Evolutionary conservation across 768 basidiomycete species (phyloP).

Genomic region (Pluteus cervinus): DNA sequence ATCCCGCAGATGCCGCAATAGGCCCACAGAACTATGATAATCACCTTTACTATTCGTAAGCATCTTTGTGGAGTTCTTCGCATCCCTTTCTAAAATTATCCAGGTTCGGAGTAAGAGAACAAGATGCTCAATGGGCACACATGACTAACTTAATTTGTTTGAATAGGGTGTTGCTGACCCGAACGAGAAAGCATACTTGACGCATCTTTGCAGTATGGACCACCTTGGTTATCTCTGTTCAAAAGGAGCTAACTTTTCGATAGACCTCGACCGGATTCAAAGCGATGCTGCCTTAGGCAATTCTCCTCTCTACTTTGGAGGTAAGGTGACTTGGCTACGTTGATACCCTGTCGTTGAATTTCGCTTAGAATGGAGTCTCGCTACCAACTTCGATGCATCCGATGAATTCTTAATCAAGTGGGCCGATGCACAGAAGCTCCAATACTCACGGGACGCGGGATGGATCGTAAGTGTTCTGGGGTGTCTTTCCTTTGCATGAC

Average conservation of each 20-base stretch:
- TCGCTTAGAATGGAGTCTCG: constrained; percentile 38
- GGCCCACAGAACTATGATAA: constrained; percentile 77
- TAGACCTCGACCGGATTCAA: constrained; percentile 57
- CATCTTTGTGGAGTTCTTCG: constrained; percentile 4
- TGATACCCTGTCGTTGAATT: background rate
- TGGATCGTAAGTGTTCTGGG: constrained; percentile 64
- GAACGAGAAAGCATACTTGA: constrained; percentile 59
- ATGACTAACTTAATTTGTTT: constrained; percentile 1
- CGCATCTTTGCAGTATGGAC: constrained; percentile 60
- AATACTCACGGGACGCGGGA: constrained; percentile 53
- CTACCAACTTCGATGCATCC: constrained; percentile 59
- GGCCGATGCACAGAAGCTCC: constrained; percentile 73
- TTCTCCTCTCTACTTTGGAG: constrained; percentile 35
- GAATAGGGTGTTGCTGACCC: constrained; percentile 64
- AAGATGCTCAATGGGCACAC: constrained; percentile 5
- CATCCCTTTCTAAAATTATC: constrained; percentile 3
- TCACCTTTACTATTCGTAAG: constrained; percentile 72
- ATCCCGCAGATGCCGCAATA: constrained; percentile 61
- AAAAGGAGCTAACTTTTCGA: background rate
- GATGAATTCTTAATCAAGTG: constrained; percentile 57
- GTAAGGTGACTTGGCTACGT: constrained; percentile 12
- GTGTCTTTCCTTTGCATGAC: too few species aligned
- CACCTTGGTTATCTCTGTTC: background rate
- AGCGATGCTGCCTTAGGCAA: constrained; percentile 27
- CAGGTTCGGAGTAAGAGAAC: constrained; percentile 57